A percentile compares a stretch with the other conserved stretches of the same genome.
Evolutionary conservation across 768 basidiomycete species (phyloP).

Genomic region (Kwoniella europaea): DNA sequence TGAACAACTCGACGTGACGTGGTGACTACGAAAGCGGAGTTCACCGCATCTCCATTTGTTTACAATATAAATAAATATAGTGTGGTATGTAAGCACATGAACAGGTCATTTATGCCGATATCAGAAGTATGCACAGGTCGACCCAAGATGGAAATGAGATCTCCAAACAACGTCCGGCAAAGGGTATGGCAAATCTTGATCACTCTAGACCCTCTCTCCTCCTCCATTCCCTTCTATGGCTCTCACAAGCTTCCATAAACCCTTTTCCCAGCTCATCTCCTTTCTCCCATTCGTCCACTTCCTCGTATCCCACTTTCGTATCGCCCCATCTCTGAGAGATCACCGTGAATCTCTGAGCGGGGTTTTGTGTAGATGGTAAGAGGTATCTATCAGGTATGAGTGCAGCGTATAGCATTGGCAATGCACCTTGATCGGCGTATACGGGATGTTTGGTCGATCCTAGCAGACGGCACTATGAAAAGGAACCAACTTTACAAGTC

Average conservation of each 20-base stretch:
- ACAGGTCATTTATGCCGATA: not conserved
- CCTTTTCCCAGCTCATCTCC: constrained; percentile 32
- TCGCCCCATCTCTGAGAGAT: constrained; percentile 23
- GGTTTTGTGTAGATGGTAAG: constrained; percentile 15
- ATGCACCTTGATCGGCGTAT: constrained; percentile 35
- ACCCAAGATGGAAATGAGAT: too few species aligned
- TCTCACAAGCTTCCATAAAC: constrained; percentile 35
- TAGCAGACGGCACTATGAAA: constrained; percentile 34
- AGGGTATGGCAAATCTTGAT: not conserved
- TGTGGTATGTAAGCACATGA: not conserved
- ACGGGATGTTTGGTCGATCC: constrained; percentile 45
- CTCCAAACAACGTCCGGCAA: too few species aligned
- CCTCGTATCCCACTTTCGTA: constrained; percentile 33
- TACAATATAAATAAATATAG: not conserved
- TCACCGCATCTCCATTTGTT: constrained; percentile 1
- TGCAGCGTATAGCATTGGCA: constrained; percentile 43
- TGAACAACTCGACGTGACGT: constrained; percentile 2
- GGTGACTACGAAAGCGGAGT: not conserved
- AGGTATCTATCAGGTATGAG: constrained; percentile 37
- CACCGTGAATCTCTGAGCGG: constrained; percentile 33
- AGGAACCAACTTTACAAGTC: not conserved
- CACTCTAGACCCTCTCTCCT: constrained; percentile 35
- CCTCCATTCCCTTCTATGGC: constrained; percentile 36
- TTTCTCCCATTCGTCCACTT: constrained; percentile 41
- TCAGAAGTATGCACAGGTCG: not conserved